Evolutionary conservation across 495 filamentous ascomycete genomes (phyloP).

Genomic region (Lineolata rhizophorae): DNA sequence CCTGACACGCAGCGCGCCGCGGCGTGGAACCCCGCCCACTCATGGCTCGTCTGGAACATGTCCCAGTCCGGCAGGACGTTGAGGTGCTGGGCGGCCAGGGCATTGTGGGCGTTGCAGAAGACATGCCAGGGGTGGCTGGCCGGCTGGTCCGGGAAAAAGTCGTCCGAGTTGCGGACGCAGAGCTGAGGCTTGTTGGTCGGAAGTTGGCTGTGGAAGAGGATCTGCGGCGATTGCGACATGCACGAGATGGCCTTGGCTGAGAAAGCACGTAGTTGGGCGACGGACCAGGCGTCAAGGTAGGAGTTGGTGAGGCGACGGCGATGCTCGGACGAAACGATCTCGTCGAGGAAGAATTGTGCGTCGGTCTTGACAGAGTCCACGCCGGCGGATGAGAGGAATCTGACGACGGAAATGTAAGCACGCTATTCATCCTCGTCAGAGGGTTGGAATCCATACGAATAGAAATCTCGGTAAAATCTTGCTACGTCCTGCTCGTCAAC

Average conservation of each 20-base stretch:
- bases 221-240: conserved; percentile 73
- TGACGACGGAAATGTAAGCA: too few relatives aligned
- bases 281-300: conserved; percentile 75
- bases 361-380: conserved; percentile 80
- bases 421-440: background rate
- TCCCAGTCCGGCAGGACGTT: conserved; percentile 88
- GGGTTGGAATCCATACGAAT: conserved; percentile 20
- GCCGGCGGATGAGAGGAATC: conserved; percentile 43
- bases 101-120: conserved; percentile 81
- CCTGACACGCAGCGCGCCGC: conserved; percentile 78
- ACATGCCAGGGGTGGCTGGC: conserved; percentile 81
- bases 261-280: conserved; percentile 57
- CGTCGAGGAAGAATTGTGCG: conserved; percentile 69
- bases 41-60: conserved; percentile 86
- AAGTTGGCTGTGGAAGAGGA: conserved; percentile 64
- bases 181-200: conserved; percentile 45
- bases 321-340: conserved; percentile 40
- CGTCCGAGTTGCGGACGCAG: conserved; percentile 72
- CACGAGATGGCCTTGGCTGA: conserved; percentile 61
- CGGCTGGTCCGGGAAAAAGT: conserved; percentile 69
- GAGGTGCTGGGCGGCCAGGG: conserved; percentile 52
- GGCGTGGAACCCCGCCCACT: conserved; percentile 63
- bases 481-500: conserved; percentile 51
- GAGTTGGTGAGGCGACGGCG: conserved; percentile 43
- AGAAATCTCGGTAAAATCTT: conserved; percentile 80